Evolutionary conservation across 2,329 filamentous ascomycete species (phyloP).

Genomic region (Talaromyces atroroseus): DNA sequence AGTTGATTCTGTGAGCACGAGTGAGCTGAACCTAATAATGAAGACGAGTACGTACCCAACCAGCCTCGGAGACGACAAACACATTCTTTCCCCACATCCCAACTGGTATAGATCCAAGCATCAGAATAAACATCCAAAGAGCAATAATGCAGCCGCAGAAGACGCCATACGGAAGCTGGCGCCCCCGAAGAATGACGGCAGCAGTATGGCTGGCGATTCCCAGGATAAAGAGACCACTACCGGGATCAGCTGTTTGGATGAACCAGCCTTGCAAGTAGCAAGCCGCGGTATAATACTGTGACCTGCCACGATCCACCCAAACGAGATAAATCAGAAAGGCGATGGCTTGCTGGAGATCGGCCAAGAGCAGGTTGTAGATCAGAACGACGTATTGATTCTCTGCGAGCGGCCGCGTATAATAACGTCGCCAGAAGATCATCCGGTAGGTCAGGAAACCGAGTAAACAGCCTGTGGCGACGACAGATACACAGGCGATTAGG

Average conservation of each 20-base stretch:
- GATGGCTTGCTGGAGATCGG: conserved; percentile 47
- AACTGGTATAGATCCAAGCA: conserved; percentile 45
- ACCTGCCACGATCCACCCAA: conserved; percentile 43
- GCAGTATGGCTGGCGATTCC: conserved; percentile 53
- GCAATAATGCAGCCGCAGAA: conserved; percentile 42
- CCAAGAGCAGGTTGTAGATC: conserved; percentile 48
- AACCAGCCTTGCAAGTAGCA: conserved; percentile 50
- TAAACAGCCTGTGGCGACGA: neutral
- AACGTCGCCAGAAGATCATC: conserved; percentile 45
- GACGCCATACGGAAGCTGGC: conserved; percentile 39
- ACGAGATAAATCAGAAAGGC: conserved; percentile 43
- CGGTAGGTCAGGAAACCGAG: conserved; percentile 47
- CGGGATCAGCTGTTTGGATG: conserved; percentile 49
- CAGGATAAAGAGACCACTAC: conserved; percentile 48
- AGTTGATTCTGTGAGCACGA: neutral
- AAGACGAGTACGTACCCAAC: conserved; percentile 38
- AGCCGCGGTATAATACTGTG: conserved; percentile 38
- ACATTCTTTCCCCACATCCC: conserved; percentile 36
- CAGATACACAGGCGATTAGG: neutral
- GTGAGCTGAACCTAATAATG: neutral
- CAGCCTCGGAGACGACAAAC: conserved; percentile 45
- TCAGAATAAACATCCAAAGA: conserved; percentile 42
- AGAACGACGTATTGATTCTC: conserved; percentile 51
- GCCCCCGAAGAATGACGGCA: conserved; percentile 44
- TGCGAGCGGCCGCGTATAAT: conserved; percentile 46